Conservation (phyloP, 1,139 yeast genomes). For the Groenewaldozyma auringiensis region DNA sequence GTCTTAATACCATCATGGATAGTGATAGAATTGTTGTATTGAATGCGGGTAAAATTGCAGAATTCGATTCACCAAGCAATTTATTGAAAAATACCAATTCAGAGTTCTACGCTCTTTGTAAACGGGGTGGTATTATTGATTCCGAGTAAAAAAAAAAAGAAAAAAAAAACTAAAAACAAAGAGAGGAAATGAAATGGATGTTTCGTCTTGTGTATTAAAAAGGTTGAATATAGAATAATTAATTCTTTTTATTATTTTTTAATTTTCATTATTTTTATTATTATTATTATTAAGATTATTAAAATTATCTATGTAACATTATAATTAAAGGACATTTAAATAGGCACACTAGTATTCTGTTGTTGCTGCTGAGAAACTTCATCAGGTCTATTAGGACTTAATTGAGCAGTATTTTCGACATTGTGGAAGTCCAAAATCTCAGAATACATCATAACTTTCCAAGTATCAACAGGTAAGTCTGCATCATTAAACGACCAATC, state of each 20-base stretch:
- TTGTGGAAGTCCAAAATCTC: constrained; percentile 95
- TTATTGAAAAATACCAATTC: constrained; percentile 62
- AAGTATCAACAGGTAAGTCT: constrained; percentile 92
- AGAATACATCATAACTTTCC: constrained; percentile 99
- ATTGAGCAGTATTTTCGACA: constrained; percentile 36
- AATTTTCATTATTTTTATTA: no score
- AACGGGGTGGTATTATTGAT: constrained; percentile 45
- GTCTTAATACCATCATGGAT: constrained; percentile 88
- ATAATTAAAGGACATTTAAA: not conserved
- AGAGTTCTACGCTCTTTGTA: constrained; percentile 67
- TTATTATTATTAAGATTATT: constrained; percentile 1
- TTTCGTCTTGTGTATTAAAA: not conserved
- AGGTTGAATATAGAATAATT: no score
- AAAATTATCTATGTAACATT: not conserved
- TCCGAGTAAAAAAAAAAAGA: not conserved
- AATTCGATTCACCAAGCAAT: constrained; percentile 72
- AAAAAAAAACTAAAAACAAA: not conserved
- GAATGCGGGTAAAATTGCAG: constrained; percentile 78
- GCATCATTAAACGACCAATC: constrained; percentile 99
- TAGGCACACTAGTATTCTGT: constrained; percentile 3
- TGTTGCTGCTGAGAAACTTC: constrained; percentile 1
- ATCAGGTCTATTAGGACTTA: not conserved
- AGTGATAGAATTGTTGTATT: constrained; percentile 82
- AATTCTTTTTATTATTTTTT: no score
- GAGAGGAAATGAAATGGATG: no score